These are phyloP conservation scores for Isochrysis galbana DNA, from an alignment of 78 protist genomes.

Conservation along the genomic window DNA sequence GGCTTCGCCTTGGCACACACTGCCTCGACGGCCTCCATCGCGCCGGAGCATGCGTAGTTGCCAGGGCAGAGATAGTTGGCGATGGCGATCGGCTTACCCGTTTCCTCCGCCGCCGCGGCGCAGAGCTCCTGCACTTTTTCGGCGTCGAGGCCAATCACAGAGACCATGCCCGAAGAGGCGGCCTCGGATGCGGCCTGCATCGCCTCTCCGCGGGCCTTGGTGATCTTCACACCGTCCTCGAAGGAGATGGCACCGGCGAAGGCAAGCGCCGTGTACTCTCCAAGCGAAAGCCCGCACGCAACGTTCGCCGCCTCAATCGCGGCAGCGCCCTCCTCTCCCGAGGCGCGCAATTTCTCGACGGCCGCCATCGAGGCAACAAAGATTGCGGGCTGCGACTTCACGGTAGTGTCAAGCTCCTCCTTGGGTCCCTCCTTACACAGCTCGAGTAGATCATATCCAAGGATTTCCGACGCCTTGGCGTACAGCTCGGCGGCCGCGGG, in stretches of 20 bases:
- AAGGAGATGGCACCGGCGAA: constrained; percentile 57
- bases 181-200: constrained; percentile 51
- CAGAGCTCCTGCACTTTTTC: constrained; percentile 15
- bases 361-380: constrained; percentile 46
- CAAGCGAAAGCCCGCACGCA: constrained; percentile 39
- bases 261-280: constrained; percentile 55
- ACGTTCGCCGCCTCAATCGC: not conserved
- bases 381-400: constrained; percentile 52
- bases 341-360: constrained; percentile 39
- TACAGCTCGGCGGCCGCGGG: constrained; percentile 42
- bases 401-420: constrained; percentile 53
- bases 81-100: constrained; percentile 23
- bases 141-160: constrained; percentile 40
- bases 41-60: constrained; percentile 57
- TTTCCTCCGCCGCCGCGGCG: constrained; percentile 20
- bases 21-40: constrained; percentile 35
- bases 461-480: constrained; percentile 32
- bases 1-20: constrained; percentile 36
- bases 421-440: constrained; percentile 37
- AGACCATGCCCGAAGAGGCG: constrained; percentile 31
- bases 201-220: constrained; percentile 51
- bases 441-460: constrained; percentile 52
- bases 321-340: constrained; percentile 31
- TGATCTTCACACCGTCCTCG: constrained; percentile 41
- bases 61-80: constrained; percentile 50